Evolutionary conservation across 2,329 filamentous ascomycete species (phyloP), one percentile per base, ranked within the genome.

Genomic region (Fusarium neocosmosporiellum): DNA sequence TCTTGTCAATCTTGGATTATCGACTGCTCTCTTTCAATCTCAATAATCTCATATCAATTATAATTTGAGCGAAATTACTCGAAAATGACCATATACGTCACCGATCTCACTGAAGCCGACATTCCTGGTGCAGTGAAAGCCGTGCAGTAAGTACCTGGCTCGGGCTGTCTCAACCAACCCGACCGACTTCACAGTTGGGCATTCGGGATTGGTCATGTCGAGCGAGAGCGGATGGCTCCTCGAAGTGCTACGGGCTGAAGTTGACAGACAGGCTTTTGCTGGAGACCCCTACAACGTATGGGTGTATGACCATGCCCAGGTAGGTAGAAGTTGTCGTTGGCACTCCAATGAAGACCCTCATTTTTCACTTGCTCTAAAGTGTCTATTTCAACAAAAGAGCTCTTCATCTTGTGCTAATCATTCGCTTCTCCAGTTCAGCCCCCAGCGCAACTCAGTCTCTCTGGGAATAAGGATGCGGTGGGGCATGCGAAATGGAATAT

Each of bases 401-500:
- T n/a, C n/a, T n/a, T n/a, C n/a, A n/a, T n/a, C n/a, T n/a, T n/a
- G n/a, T n/a, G n/a, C n/a, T n/a, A n/a, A n/a, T n/a, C n/a, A 2
- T 4, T 9, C 10, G 4, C 2, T 8, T 6, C 9, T 29, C 7
- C 8, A 91, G 88, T 91, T 92, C 81, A 88, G 88, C 62, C 79
- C 85, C 18, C 78, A 84, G 54, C 87, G 91, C 33, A 93, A 93
- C 76, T 87, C 87, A 66, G 86, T 86, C 34, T 92, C 90, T 16
- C 84, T 93, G 18, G 86, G 85, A 2, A 88, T 92, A 2, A 88
- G 93, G 60, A 93, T 92, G 81, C 84, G 85, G 71, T 94, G 92
- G 89, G 91, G 92, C 29, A 92, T 94, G 79, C 86, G 87, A 60
- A 90, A 92, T 77, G 91, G 88, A 60, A 86, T 93, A 39, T 93